phyloP scores from a whole-genome alignment of 2,329 filamentous ascomycete genomes.

The Moelleriella libera region DNA sequence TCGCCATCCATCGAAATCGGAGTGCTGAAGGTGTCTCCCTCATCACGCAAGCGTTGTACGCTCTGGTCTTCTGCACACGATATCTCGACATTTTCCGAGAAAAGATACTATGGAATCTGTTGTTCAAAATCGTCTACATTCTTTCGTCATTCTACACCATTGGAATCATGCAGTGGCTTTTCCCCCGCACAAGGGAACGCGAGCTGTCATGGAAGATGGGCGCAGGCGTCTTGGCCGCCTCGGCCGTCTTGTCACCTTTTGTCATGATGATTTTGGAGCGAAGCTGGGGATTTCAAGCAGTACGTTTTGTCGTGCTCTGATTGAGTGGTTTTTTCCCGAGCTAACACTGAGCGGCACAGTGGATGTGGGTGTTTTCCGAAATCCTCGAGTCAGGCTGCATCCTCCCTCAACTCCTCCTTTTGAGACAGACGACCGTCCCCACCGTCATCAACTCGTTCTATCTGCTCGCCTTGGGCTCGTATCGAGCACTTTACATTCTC shows the following conservation, averaged over 20 bases:
- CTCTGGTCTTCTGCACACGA: constrained; percentile 69
- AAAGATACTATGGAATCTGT: constrained; percentile 50
- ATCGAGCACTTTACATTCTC: constrained; percentile 76
- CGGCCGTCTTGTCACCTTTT: constrained; percentile 56
- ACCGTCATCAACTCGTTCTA: constrained; percentile 98
- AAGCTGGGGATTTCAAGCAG: constrained; percentile 34
- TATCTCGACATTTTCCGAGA: constrained; percentile 71
- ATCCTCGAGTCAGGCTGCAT: constrained; percentile 86
- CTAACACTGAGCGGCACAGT: constrained; percentile 28
- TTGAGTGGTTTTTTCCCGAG: background rate
- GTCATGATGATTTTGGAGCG: constrained; percentile 53
- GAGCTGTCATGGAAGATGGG: constrained; percentile 93
- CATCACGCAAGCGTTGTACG: constrained; percentile 81
- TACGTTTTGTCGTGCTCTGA: constrained; percentile 12
- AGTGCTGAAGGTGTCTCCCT: constrained; percentile 86
- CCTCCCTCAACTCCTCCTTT: constrained; percentile 77
- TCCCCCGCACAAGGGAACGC: constrained; percentile 73
- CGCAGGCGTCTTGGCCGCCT: constrained; percentile 50
- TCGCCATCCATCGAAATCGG: constrained; percentile 75
- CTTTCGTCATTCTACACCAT: constrained; percentile 74
- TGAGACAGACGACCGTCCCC: constrained; percentile 88
- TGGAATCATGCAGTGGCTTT: constrained; percentile 74
- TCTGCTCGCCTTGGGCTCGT: constrained; percentile 72
- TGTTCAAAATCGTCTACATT: constrained; percentile 86
- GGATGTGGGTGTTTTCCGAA: constrained; percentile 77